Conservation (phyloP, 164 flowering plant genomes). For the Stephania cephalantha region DNA sequence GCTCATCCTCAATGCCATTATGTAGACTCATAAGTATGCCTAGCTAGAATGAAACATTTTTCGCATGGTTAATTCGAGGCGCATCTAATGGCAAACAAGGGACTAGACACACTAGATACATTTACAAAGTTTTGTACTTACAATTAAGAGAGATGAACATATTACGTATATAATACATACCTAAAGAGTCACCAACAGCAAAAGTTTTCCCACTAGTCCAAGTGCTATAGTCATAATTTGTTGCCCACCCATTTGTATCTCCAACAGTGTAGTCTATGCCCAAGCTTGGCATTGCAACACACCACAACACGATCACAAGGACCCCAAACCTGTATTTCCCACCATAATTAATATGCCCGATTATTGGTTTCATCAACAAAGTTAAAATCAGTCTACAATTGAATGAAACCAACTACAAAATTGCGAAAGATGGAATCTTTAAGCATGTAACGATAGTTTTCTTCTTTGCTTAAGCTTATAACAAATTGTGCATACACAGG, state of each 20-base stretch:
- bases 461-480: too few species aligned
- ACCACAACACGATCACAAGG: constrained; percentile 7
- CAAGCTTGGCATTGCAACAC: constrained; percentile 14
- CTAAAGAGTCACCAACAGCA: constrained; percentile 36
- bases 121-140: too few species aligned
- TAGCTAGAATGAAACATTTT: too few species aligned
- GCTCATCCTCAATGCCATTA: too few species aligned
- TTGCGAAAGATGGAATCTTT: not conserved
- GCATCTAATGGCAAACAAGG: too few species aligned
- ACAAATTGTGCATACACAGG: too few species aligned
- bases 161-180: too few species aligned
- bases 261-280: constrained; percentile 39
- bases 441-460: not conserved
- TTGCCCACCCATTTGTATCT: constrained; percentile 35
- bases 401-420: not conserved
- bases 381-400: not conserved
- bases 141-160: too few species aligned
- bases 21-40: too few species aligned
- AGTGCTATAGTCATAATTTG: constrained; percentile 29
- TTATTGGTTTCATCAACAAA: not conserved
- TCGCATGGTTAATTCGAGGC: too few species aligned
- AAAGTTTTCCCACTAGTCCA: constrained; percentile 43
- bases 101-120: too few species aligned
- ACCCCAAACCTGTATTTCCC: constrained; percentile 7
- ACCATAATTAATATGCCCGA: not conserved